These are phyloP conservation scores for Colletotrichum sp. DNA, from an alignment of 2,329 filamentous ascomycete species.

Conservation along the genomic window DNA sequence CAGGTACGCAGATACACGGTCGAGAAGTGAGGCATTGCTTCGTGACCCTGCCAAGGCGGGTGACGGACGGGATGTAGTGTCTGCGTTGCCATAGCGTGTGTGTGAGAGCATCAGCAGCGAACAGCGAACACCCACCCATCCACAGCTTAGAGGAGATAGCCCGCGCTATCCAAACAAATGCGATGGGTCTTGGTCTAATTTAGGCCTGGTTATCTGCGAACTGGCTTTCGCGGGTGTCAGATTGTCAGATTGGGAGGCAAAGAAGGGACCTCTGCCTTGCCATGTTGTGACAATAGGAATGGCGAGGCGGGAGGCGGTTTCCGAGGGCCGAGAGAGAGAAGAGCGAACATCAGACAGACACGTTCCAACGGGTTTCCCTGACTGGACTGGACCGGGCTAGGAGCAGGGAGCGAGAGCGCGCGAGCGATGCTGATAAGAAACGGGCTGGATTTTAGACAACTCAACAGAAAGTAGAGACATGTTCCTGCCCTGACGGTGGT, in stretches of 20 bases:
- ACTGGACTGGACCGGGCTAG: not conserved
- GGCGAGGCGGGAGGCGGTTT: not conserved
- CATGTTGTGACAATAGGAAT: not conserved
- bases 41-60: constrained; percentile 20
- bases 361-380: not conserved
- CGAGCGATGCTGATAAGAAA: constrained; percentile 12
- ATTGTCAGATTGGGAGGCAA: not conserved
- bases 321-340: not conserved
- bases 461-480: constrained; percentile 12
- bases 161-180: not conserved
- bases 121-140: not conserved
- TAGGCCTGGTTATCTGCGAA: not conserved
- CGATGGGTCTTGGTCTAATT: not conserved
- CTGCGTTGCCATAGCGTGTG: constrained; percentile 9
- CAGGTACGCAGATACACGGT: not conserved
- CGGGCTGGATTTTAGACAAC: not conserved
- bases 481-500: not conserved
- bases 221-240: not conserved
- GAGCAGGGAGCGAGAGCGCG: not conserved
- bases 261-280: not conserved
- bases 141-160: not conserved
- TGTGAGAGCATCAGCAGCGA: not conserved
- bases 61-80: not conserved
- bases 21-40: not conserved
- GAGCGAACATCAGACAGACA: constrained; percentile 5